Conservation (phyloP, 805 yeast genomes). For the Ogataea pini region DNA sequence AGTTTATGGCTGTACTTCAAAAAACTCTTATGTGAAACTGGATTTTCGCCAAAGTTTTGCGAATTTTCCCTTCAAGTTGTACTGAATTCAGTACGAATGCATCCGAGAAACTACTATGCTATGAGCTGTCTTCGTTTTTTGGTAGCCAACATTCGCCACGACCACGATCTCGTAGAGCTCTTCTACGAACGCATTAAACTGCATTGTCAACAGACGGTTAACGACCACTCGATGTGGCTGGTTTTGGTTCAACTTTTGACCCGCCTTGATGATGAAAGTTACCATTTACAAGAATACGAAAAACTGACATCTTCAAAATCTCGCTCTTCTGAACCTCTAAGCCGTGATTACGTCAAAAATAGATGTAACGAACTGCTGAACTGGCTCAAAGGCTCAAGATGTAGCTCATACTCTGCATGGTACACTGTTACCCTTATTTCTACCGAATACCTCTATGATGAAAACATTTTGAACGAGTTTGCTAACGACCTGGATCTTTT, state of each 20-base stretch:
- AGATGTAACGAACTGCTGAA: constrained; percentile 10
- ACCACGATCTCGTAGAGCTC: background rate
- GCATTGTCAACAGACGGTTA: constrained; percentile 16
- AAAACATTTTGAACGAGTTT: constrained; percentile 2
- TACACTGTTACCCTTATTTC: constrained; percentile 5
- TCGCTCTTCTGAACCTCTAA: background rate
- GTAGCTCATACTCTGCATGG: constrained; percentile 18
- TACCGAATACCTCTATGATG: background rate
- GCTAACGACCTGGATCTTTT: constrained; percentile 6
- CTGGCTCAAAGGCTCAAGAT: constrained; percentile 14
- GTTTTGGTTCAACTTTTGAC: constrained; percentile 15
- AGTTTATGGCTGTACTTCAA: constrained; percentile 34
- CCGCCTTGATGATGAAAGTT: constrained; percentile 13
- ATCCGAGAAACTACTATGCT: constrained; percentile 51
- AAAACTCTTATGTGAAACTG: constrained; percentile 4
- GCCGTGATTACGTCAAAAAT: background rate
- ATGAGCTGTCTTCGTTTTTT: constrained; percentile 38
- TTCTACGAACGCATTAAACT: constrained; percentile 3
- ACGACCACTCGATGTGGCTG: constrained; percentile 29
- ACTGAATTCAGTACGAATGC: constrained; percentile 38
- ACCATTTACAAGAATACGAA: constrained; percentile 12
- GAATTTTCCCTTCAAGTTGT: constrained; percentile 24
- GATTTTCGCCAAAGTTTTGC: background rate
- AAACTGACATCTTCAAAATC: constrained; percentile 5
- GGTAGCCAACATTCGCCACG: constrained; percentile 11